Evolutionary conservation across 192 early-diverging fungal species (phyloP), one percentile per base, ranked within the genome.

Genomic region (Podila epicladia): DNA sequence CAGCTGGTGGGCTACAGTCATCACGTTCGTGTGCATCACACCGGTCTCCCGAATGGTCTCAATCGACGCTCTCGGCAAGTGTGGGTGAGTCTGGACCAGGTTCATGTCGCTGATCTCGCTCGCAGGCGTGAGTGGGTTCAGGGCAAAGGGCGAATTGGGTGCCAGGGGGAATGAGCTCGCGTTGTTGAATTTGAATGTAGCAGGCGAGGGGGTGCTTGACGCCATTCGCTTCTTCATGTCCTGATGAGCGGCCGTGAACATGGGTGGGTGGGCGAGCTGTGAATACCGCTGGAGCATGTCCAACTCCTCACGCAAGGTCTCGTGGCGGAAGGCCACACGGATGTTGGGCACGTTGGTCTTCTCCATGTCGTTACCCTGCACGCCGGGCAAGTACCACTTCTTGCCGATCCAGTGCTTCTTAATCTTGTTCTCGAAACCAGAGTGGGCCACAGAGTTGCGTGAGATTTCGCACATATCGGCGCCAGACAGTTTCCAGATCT

Each of bases 391-490:
- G 64, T 92, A 75, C 86, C 93, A 98, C 24, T 87, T 82, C 29
- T 92, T 87, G 37, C 97, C 97, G 22, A 99, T 85, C 97, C 97
- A 99, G 69, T 94, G 95, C 48, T 92, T 90, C 90, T 98, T 99
- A 75, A 97, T 85, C 65, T 92, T 86, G 61, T 92, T 88, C 71
- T 99, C 97, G 87, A 93, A 99, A 3, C 97, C 97, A 85, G 93
- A 93, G 82, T 98, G 96, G 13, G 93, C 82, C 12, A 95, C 93
- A 32, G 94, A 95, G 85, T 99, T 97, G 62, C 95, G 88, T 0
- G 97, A 95, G 63, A 99, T 88, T 82, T 99, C 97, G 83, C 96
- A 97, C 95, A 98, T 97, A 74, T 99, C 97, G 4, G 93, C 89
- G n/a, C 91, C 86, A 12, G 94, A 95, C 37, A 96, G 82, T 74